Conservation (phyloP, 768 basidiomycete genomes). For the Auricularia sp. region DNA sequence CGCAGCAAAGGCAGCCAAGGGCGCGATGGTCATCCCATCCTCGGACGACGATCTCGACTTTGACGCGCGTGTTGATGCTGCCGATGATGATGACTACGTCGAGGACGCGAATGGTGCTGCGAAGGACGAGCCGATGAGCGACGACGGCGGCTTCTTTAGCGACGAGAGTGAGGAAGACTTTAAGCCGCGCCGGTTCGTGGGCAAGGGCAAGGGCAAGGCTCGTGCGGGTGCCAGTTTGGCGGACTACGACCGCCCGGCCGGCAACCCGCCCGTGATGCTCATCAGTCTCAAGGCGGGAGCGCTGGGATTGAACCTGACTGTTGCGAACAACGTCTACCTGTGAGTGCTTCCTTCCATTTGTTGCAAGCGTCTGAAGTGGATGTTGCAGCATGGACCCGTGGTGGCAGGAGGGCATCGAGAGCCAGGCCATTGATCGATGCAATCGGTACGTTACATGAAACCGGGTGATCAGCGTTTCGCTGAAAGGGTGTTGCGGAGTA, state of each 20-base stretch:
- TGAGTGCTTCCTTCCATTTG: conserved; percentile 27
- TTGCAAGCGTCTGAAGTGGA: conserved; percentile 7
- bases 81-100: conserved; percentile 18
- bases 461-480: neutral
- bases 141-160: conserved; percentile 22
- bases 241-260: conserved; percentile 17
- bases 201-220: conserved; percentile 17
- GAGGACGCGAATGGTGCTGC: neutral
- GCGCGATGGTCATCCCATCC: neutral
- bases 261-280: conserved; percentile 71
- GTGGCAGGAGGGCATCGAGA: conserved; percentile 66
- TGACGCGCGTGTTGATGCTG: conserved; percentile 5
- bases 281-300: conserved; percentile 81
- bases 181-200: conserved; percentile 29
- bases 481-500: conserved; percentile 12
- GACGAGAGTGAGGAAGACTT: conserved; percentile 25
- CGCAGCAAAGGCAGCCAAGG: neutral
- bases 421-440: conserved; percentile 72
- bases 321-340: conserved; percentile 81
- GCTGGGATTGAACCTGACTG: conserved; percentile 78
- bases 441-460: conserved; percentile 40
- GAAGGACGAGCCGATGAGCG: neutral
- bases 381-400: conserved; percentile 68
- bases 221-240: conserved; percentile 7
- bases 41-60: conserved; percentile 1